Evolutionary conservation across 2,329 filamentous ascomycete genomes (phyloP).

Genomic region (Hypoxylon sp.): DNA sequence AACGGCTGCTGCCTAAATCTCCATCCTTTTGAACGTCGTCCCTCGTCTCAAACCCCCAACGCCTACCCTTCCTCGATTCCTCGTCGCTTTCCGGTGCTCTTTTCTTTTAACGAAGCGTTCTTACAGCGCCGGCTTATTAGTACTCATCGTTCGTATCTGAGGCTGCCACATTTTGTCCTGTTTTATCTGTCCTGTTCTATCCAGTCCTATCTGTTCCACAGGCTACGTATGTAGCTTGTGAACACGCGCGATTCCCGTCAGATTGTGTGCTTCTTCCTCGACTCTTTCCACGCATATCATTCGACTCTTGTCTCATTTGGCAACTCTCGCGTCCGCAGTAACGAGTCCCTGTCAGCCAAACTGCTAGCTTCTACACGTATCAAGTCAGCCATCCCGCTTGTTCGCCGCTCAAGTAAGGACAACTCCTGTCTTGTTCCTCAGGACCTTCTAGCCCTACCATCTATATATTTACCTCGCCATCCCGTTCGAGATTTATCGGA

Average conservation of each 20-base stretch:
- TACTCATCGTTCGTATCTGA: constrained; percentile 6
- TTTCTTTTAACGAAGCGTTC: constrained; percentile 20
- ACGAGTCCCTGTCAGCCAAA: constrained; percentile 13
- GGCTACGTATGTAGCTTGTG: constrained; percentile 17
- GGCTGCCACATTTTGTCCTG: constrained; percentile 29
- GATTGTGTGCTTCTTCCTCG: constrained; percentile 22
- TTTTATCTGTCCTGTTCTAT: constrained; percentile 25
- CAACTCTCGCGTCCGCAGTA: constrained; percentile 22
- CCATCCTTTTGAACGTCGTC: constrained; percentile 46
- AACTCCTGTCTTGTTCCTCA: constrained; percentile 20
- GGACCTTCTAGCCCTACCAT: constrained; percentile 23
- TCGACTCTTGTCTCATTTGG: constrained; percentile 19
- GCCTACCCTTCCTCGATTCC: constrained; percentile 30
- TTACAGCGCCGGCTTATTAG: constrained; percentile 19
- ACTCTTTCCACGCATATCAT: constrained; percentile 13
- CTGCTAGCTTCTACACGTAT: constrained; percentile 17
- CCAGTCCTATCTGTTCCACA: constrained; percentile 27
- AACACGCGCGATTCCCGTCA: constrained; percentile 22
- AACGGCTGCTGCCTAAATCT: constrained; percentile 52
- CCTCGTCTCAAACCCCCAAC: constrained; percentile 32
- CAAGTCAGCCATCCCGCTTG: constrained; percentile 8
- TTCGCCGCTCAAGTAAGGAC: constrained; percentile 36
- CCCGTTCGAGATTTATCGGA: constrained; percentile 32
- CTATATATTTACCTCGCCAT: constrained; percentile 33
- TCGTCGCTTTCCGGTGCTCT: constrained; percentile 29